Conservation (phyloP, 2,329 filamentous ascomycete species). For the Exophiala phaeomuriformis region DNA sequence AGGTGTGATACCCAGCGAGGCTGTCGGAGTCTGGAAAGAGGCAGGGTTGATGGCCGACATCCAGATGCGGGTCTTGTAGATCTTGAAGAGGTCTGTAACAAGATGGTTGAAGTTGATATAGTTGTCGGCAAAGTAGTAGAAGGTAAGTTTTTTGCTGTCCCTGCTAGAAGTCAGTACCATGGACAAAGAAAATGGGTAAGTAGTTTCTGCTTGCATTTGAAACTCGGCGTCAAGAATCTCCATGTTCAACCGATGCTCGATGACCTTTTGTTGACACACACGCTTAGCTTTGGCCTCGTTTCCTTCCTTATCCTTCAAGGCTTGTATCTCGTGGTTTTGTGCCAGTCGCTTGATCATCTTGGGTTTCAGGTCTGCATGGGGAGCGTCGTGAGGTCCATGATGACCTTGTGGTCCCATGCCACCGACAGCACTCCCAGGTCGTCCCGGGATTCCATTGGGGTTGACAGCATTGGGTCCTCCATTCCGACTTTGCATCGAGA, state of each 20-base stretch:
- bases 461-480: slow-evolving; percentile 38
- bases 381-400: slow-evolving; percentile 65
- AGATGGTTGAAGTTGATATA: slow-evolving; percentile 98
- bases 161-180: slow-evolving; percentile 42
- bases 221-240: slow-evolving; percentile 98
- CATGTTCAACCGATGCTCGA: slow-evolving; percentile 91
- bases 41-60: slow-evolving; percentile 99
- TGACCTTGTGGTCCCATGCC: slow-evolving; percentile 70
- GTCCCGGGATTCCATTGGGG: slow-evolving; percentile 50
- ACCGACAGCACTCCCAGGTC: slow-evolving; percentile 64
- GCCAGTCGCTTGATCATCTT: slow-evolving; percentile 96
- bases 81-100: slow-evolving; percentile 95
- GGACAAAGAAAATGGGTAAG: background rate
- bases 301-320: slow-evolving; percentile 88
- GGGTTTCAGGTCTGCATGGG: slow-evolving; percentile 72
- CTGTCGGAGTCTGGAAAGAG: slow-evolving; percentile 74
- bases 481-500: slow-evolving; percentile 64
- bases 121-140: slow-evolving; percentile 96
- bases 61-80: slow-evolving; percentile 99
- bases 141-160: slow-evolving; percentile 98
- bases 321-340: slow-evolving; percentile 81
- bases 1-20: slow-evolving; percentile 56
- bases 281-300: slow-evolving; percentile 97
- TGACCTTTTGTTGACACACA: slow-evolving; percentile 92
- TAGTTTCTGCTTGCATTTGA: slow-evolving; percentile 67